Evolutionary conservation across 1,284 basidiomycete genomes (phyloP).

Genomic region (Cutaneotrichosporon curvatum): DNA sequence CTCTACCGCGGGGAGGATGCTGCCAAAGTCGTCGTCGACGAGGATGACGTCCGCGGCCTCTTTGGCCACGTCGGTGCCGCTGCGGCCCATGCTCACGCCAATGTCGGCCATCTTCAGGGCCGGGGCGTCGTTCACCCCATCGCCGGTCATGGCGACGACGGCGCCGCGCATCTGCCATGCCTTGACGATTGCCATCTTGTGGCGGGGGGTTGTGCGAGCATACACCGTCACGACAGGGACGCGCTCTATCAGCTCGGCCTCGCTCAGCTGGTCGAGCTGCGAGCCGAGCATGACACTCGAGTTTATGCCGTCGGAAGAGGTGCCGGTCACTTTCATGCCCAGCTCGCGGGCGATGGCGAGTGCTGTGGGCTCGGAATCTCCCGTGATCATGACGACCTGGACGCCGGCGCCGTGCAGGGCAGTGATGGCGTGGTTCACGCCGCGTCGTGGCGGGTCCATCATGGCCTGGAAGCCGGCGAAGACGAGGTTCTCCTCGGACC

Average conservation of each 20-base stretch:
- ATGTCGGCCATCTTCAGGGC: conserved; percentile 98
- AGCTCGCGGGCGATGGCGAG: conserved; percentile 79
- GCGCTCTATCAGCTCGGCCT: conserved; percentile 70
- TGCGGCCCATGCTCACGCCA: conserved; percentile 93
- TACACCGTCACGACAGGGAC: conserved; percentile 81
- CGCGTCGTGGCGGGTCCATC: conserved; percentile 88
- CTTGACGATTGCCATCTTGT: conserved; percentile 95
- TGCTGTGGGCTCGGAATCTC: conserved; percentile 87
- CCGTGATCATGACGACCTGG: conserved; percentile 97
- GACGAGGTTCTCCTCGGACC: conserved; percentile 55
- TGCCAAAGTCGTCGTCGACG: conserved; percentile 95
- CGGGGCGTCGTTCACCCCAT: conserved; percentile 96
- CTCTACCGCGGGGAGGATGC: conserved; percentile 87
- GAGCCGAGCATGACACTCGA: conserved; percentile 66
- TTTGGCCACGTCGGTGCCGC: conserved; percentile 95
- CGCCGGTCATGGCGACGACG: conserved; percentile 96
- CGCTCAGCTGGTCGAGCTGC: conserved; percentile 75
- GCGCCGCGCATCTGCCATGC: conserved; percentile 82
- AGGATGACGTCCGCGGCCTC: conserved; percentile 96
- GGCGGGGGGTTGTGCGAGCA: conserved; percentile 87
- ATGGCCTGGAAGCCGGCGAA: conserved; percentile 93
- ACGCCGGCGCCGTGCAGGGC: conserved; percentile 77
- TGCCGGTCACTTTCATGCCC: conserved; percentile 55
- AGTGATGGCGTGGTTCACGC: conserved; percentile 80
- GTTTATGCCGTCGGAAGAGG: conserved; percentile 25